A percentile compares a stretch with the other conserved stretches of the same genome.
Conservation (phyloP, 441 rosid genomes). For the Brassica hybrid region DNA sequence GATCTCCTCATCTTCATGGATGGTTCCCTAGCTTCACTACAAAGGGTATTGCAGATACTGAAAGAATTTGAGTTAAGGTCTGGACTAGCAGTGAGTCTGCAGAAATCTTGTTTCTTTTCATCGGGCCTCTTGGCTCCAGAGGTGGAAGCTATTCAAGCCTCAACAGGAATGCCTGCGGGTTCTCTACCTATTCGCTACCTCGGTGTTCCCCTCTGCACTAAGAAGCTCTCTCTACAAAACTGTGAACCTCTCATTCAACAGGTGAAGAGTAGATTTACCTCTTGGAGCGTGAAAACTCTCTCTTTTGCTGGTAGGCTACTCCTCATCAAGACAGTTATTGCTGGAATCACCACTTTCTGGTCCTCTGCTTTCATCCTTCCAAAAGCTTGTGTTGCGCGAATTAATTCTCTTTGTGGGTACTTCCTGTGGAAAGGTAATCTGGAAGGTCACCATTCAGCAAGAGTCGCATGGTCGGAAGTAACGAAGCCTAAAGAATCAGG, state of each 20-base stretch:
- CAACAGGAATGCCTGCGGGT: not conserved
- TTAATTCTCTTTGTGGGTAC: not conserved
- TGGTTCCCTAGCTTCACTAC: no score
- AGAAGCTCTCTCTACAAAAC: not conserved
- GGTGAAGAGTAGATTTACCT: not conserved
- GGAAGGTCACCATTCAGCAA: not conserved
- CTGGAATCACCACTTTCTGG: not conserved
- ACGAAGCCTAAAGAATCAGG: not conserved
- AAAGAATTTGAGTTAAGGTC: not conserved
- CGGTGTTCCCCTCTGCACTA: not conserved
- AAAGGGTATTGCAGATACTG: not conserved
- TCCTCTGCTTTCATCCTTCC: not conserved
- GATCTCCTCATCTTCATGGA: no score
- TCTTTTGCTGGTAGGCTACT: not conserved
- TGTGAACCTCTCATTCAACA: not conserved
- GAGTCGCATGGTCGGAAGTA: not conserved
- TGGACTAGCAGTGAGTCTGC: not conserved
- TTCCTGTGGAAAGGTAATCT: not conserved
- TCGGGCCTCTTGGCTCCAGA: not conserved
- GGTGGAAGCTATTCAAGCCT: not conserved
- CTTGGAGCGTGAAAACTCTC: not conserved
- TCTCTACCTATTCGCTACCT: not conserved
- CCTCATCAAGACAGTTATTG: not conserved
- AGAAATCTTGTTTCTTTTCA: not conserved
- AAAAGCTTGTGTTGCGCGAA: not conserved